A percentile compares a stretch with the other conserved stretches of the same genome.
phyloP scores from a whole-genome alignment of 108 stramenopile genomes.

The Aureococcus anophagefferens region DNA sequence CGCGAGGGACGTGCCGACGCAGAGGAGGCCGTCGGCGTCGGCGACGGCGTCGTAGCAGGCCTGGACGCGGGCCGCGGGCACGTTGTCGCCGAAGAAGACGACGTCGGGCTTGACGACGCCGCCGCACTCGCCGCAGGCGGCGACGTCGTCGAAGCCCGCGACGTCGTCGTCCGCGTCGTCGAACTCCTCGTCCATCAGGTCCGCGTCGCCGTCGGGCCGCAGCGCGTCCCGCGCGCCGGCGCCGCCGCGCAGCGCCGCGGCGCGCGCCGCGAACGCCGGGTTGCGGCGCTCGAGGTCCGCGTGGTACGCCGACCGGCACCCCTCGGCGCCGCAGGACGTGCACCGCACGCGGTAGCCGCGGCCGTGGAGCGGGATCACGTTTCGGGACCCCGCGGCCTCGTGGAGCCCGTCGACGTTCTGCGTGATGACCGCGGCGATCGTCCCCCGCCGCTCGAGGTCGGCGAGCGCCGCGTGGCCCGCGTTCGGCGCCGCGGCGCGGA shows the following conservation, averaged over 20 bases:
- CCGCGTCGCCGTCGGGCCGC: constrained; percentile 91
- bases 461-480: constrained; percentile 74
- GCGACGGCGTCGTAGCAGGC: constrained; percentile 55
- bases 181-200: no score
- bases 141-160: constrained; percentile 27
- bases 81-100: constrained; percentile 84
- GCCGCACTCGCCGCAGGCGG: constrained; percentile 60
- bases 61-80: constrained; percentile 57
- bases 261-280: constrained; percentile 8
- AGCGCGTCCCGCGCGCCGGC: constrained; percentile 26
- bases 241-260: no score
- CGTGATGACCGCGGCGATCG: constrained; percentile 64
- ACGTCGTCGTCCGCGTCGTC: constrained; percentile 39
- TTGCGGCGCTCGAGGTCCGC: constrained; percentile 53
- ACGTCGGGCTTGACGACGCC: constrained; percentile 85
- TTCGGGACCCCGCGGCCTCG: constrained; percentile 56
- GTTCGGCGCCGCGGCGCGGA: constrained; percentile 67
- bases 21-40: constrained; percentile 63
- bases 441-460: constrained; percentile 55
- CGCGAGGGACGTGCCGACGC: constrained; percentile 72
- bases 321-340: constrained; percentile 65
- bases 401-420: constrained; percentile 97
- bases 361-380: constrained; percentile 86
- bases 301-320: constrained; percentile 66
- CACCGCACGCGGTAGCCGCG: constrained; percentile 63